A percentile compares a stretch with the other conserved stretches of the same genome.
These are phyloP conservation scores for Phytophthora europaea DNA, from an alignment of 352 stramenopile genomes.

Conservation along the genomic window DNA sequence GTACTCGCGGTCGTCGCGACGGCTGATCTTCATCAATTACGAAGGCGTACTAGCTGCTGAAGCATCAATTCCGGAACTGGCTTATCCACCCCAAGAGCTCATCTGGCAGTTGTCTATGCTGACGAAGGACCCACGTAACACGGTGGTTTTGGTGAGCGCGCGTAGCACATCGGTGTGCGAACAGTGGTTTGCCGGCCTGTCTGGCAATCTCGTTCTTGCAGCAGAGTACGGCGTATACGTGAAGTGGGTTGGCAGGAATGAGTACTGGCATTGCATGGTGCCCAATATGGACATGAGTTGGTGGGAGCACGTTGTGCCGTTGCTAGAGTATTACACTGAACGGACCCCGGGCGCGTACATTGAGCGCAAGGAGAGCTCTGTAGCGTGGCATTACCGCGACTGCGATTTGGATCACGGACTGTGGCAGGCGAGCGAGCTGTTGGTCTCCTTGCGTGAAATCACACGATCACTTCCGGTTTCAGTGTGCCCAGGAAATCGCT, in stretches of 20 bases:
- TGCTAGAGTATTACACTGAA: slow-evolving; percentile 89
- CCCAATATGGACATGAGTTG: slow-evolving; percentile 83
- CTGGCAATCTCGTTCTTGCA: slow-evolving; percentile 72
- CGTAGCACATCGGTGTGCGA: slow-evolving; percentile 79
- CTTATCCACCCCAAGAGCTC: slow-evolving; percentile 84
- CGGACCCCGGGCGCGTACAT: slow-evolving; percentile 87
- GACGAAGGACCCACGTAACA: slow-evolving; percentile 78
- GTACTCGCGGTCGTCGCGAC: slow-evolving; percentile 72
- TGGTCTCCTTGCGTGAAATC: slow-evolving; percentile 82
- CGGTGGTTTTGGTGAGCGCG: slow-evolving; percentile 79
- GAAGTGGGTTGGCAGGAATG: slow-evolving; percentile 72
- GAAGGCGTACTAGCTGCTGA: slow-evolving; percentile 89
- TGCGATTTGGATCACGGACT: slow-evolving; percentile 88
- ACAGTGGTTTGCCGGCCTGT: slow-evolving; percentile 81
- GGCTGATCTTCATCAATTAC: slow-evolving; percentile 91
- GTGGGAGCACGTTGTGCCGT: slow-evolving; percentile 81
- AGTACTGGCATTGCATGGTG: slow-evolving; percentile 84
- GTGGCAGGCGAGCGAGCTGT: slow-evolving; percentile 92
- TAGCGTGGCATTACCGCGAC: slow-evolving; percentile 93
- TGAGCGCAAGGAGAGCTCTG: slow-evolving; percentile 85
- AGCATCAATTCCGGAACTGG: slow-evolving; percentile 88
- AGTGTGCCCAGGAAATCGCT: slow-evolving; percentile 80
- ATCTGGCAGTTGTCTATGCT: slow-evolving; percentile 90
- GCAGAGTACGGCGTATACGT: slow-evolving; percentile 87
- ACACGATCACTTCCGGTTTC: slow-evolving; percentile 77